A percentile compares a stretch with the other conserved stretches of the same genome.
Evolutionary conservation across 179 eudicot species (phyloP).

Genomic region (Beta corolliflora): DNA sequence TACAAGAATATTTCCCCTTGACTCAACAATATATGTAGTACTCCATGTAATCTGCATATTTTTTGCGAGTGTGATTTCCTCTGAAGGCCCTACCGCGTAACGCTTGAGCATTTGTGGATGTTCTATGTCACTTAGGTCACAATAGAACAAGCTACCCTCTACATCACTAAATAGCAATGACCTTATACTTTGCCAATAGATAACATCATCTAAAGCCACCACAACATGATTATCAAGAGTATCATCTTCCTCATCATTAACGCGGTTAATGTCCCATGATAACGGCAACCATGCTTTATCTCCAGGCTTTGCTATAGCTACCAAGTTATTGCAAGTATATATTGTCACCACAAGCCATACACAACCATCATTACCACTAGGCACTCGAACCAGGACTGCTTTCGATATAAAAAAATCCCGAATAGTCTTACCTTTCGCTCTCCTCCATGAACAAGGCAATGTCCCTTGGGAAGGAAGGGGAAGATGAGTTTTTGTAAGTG

Average conservation of each 20-base stretch:
- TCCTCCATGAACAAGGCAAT: neutral
- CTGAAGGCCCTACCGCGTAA: no score
- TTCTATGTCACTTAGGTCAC: neutral
- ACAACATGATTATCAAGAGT: no score
- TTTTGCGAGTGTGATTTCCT: no score
- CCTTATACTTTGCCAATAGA: neutral
- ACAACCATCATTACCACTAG: neutral
- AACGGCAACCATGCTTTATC: neutral
- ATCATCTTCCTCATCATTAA: no score
- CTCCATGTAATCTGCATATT: no score
- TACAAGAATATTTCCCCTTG: neutral
- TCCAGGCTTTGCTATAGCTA: conserved; percentile 9
- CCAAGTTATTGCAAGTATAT: neutral
- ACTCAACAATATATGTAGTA: neutral
- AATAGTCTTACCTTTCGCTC: neutral
- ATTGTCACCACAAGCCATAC: conserved; percentile 11
- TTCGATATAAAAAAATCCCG: neutral
- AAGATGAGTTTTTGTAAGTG: conserved; percentile 3
- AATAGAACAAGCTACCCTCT: neutral
- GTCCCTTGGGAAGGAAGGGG: conserved; percentile 18
- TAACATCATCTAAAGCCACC: neutral
- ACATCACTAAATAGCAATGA: neutral
- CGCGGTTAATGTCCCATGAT: no score
- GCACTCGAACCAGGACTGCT: conserved; percentile 9
- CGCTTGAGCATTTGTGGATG: neutral